Evolutionary conservation across 2,329 filamentous ascomycete genomes (phyloP).

Genomic region (Verticillium longisporum): DNA sequence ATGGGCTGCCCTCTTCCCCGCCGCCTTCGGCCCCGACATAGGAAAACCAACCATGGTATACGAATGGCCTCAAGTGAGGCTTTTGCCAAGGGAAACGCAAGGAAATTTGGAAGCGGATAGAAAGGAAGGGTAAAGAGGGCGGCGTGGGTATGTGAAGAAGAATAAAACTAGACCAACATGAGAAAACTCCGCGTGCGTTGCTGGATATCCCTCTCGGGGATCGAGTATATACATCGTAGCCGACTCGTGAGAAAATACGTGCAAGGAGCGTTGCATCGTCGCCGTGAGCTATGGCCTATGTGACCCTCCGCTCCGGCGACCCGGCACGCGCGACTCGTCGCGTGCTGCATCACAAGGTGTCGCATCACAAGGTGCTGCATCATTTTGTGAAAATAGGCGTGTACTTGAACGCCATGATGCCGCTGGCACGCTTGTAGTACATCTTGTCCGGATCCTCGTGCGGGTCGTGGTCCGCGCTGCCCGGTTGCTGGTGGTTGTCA

Average conservation of each 20-base stretch:
- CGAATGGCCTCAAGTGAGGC: not conserved
- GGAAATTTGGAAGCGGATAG: not conserved
- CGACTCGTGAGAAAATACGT: not conserved
- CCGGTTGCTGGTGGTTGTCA: constrained; percentile 20
- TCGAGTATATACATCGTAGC: not conserved
- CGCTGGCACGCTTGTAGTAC: constrained; percentile 27
- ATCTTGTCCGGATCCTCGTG: not conserved
- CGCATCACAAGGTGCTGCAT: not conserved
- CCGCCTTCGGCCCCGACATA: not conserved
- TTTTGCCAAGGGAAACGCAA: not conserved
- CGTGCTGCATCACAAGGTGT: too few relatives aligned
- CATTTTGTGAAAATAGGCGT: not conserved
- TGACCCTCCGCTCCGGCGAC: too few relatives aligned
- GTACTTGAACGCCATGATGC: constrained; percentile 14
- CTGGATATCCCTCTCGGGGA: not conserved
- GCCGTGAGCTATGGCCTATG: not conserved
- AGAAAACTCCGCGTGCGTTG: not conserved
- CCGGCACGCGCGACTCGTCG: too few relatives aligned
- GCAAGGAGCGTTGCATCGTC: not conserved
- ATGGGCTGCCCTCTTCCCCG: not conserved
- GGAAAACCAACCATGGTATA: not conserved
- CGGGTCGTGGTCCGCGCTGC: too few relatives aligned
- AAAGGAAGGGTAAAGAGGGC: not conserved
- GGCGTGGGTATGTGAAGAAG: not conserved
- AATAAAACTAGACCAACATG: not conserved